Evolutionary conservation across 306 rosid species (phyloP).

Genomic region (Rosa multiflora): DNA sequence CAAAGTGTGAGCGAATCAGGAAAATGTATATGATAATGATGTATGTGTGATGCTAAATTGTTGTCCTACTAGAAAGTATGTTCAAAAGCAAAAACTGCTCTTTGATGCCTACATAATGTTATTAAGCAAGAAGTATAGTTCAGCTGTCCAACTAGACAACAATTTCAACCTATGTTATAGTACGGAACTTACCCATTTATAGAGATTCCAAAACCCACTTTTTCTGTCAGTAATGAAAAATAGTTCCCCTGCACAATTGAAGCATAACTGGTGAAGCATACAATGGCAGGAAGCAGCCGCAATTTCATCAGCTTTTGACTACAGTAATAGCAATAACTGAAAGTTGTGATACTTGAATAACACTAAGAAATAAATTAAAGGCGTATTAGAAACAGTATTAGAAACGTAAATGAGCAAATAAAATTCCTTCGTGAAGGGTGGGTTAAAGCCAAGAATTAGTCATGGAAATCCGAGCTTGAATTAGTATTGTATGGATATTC

Average conservation of each 20-base stretch:
- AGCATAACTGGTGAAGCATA: constrained; percentile 7
- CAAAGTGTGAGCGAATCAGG: constrained; percentile 17
- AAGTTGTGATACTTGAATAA: constrained; percentile 6
- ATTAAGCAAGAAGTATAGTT: not conserved
- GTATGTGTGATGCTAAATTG: not conserved
- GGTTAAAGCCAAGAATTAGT: not conserved
- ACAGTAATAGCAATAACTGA: constrained; percentile 5
- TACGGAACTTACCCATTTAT: constrained; percentile 76
- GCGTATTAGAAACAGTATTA: constrained; percentile 4
- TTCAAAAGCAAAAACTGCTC: constrained; percentile 10
- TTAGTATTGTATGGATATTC: not conserved
- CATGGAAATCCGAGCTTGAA: not conserved
- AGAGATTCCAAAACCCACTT: constrained; percentile 90
- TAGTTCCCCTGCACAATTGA: constrained; percentile 73
- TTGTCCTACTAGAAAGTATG: constrained; percentile 14
- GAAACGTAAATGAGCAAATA: constrained; percentile 12
- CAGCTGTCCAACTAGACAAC: not conserved
- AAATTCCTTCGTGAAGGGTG: not conserved
- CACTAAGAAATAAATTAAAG: not conserved
- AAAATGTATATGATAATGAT: constrained; percentile 10
- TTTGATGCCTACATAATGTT: not conserved
- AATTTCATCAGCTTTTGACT: constrained; percentile 9
- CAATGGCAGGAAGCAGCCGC: constrained; percentile 13
- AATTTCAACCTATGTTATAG: not conserved
- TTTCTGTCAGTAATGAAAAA: constrained; percentile 78